These are phyloP conservation scores for Erigeron canadensis DNA, from an alignment of 129 eudicot species.

Conservation along the genomic window DNA sequence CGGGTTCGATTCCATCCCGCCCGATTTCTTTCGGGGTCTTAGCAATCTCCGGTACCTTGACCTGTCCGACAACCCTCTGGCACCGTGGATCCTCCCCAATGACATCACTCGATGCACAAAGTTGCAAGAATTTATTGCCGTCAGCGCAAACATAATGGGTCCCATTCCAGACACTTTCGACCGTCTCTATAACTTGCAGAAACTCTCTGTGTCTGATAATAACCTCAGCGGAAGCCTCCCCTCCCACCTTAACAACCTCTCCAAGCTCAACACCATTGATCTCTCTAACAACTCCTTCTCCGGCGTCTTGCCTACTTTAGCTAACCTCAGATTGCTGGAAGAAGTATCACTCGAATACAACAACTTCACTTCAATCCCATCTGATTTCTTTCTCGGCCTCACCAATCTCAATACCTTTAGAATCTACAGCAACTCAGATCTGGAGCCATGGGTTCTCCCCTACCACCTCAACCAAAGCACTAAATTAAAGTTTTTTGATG, in stretches of 20 bases:
- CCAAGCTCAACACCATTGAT: slow-evolving; percentile 45
- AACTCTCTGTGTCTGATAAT: no score
- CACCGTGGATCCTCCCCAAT: slow-evolving; percentile 11
- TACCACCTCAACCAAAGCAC: slow-evolving; percentile 3
- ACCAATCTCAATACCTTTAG: slow-evolving; percentile 39
- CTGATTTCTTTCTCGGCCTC: slow-evolving; percentile 42
- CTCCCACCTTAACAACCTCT: slow-evolving; percentile 42
- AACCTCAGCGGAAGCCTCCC: slow-evolving; percentile 50
- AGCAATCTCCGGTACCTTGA: slow-evolving; percentile 21
- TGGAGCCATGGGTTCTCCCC: slow-evolving; percentile 45
- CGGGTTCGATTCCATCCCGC: slow-evolving; percentile 36
- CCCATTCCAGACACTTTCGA: no score
- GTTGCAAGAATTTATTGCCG: neutral
- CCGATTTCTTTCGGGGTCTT: slow-evolving; percentile 33
- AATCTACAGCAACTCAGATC: slow-evolving; percentile 35
- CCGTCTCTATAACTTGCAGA: no score
- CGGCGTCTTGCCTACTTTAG: slow-evolving; percentile 49
- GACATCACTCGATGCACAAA: neutral
- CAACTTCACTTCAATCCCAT: slow-evolving; percentile 49
- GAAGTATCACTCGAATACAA: slow-evolving; percentile 41
- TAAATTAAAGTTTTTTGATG: slow-evolving; percentile 23
- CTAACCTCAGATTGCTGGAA: slow-evolving; percentile 39
- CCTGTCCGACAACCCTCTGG: neutral
- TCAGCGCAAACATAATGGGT: no score
- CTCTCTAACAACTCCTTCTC: slow-evolving; percentile 41